Evolutionary conservation across 169 alveolate genomes (phyloP).

Genomic region (Eimeria maxima): DNA sequence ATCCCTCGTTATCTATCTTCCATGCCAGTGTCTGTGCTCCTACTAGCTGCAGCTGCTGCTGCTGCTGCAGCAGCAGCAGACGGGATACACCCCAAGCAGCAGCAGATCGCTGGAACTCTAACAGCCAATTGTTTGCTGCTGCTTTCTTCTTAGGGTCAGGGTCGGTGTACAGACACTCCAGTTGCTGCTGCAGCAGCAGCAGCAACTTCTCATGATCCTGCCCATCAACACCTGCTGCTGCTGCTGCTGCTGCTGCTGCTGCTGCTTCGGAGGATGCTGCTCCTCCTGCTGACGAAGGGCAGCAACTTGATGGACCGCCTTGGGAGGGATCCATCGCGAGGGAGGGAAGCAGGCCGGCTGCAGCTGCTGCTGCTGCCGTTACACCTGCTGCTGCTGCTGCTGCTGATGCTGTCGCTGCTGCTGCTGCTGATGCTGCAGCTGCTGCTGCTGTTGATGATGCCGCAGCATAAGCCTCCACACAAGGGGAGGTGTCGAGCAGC

Average conservation of each 20-base stretch:
- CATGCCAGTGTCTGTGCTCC: slow-evolving; percentile 68
- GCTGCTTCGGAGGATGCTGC: too few relatives aligned
- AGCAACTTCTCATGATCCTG: not conserved
- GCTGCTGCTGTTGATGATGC: too few relatives aligned
- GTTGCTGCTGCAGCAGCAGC: slow-evolving; percentile 62
- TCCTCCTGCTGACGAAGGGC: too few relatives aligned
- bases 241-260: slow-evolving; percentile 12
- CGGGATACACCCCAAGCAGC: slow-evolving; percentile 71
- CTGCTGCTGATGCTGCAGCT: slow-evolving; percentile 3
- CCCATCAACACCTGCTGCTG: too few relatives aligned
- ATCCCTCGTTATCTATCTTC: slow-evolving; percentile 53
- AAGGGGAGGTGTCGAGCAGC: too few relatives aligned
- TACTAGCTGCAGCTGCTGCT: not conserved
- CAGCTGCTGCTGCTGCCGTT: slow-evolving; percentile 35
- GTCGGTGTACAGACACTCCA: slow-evolving; percentile 44
- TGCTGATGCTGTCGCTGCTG: not conserved
- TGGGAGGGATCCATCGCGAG: not conserved
- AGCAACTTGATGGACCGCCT: not conserved
- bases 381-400: not conserved
- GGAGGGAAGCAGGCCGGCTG: not conserved
- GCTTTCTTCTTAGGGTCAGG: slow-evolving; percentile 51
- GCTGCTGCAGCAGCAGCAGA: slow-evolving; percentile 61
- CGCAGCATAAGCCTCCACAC: too few relatives aligned
- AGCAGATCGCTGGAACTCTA: slow-evolving; percentile 65
- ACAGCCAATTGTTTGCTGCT: slow-evolving; percentile 75